These are phyloP conservation scores for Cucumis hystrix DNA, from an alignment of 306 rosid genomes.

Conservation along the genomic window DNA sequence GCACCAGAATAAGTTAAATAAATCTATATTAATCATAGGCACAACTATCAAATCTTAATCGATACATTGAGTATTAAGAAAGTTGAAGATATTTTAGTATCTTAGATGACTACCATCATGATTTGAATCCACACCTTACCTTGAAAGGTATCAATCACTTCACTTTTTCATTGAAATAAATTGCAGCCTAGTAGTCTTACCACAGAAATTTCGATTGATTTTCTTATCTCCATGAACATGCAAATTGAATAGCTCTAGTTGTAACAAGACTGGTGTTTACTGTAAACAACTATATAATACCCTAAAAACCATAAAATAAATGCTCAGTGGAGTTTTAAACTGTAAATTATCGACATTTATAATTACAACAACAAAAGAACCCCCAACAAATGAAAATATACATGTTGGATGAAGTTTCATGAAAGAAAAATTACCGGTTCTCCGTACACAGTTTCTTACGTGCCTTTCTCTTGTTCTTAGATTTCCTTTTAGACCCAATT, in stretches of 20 bases:
- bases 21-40: not conserved
- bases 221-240: not conserved
- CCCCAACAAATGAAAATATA: not conserved
- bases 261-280: not conserved
- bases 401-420: not conserved
- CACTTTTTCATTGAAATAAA: not conserved
- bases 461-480: slow-evolving; percentile 28
- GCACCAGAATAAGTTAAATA: not conserved
- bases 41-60: not conserved
- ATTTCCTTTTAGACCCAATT: slow-evolving; percentile 22
- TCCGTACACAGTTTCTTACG: slow-evolving; percentile 20
- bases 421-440: slow-evolving; percentile 15
- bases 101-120: not conserved
- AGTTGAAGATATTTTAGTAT: not conserved
- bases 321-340: not conserved
- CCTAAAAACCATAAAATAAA: not conserved
- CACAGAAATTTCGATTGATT: not conserved
- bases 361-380: not conserved
- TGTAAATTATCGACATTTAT: not conserved
- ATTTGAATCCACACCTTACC: not conserved
- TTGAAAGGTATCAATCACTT: not conserved
- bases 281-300: not conserved
- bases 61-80: not conserved
- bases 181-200: not conserved
- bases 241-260: not conserved